phyloP scores from a whole-genome alignment of 2,329 filamentous ascomycete genomes.

The Ophiostoma sp. region DNA sequence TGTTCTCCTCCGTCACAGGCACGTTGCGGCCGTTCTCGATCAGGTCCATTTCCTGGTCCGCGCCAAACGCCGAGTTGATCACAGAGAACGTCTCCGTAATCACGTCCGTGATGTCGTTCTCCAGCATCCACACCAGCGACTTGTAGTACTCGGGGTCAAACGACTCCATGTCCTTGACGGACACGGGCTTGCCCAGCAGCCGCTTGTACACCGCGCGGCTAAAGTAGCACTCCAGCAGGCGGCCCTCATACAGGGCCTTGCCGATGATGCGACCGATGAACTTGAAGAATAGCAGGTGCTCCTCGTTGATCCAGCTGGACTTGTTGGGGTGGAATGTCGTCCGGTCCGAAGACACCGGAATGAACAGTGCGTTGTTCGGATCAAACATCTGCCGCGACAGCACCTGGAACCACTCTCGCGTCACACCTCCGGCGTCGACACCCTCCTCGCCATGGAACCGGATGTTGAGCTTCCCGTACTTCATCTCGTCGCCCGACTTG shows the following conservation, averaged over 20 bases:
- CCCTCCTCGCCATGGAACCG: constrained; percentile 96
- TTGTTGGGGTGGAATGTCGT: constrained; percentile 99
- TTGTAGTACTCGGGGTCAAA: constrained; percentile 99
- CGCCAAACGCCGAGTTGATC: constrained; percentile 90
- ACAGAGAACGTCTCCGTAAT: constrained; percentile 95
- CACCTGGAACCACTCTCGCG: constrained; percentile 98
- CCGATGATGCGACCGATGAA: constrained; percentile 98
- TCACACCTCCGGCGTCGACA: constrained; percentile 95
- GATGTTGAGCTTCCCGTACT: constrained; percentile 97
- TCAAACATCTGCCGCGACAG: constrained; percentile 98
- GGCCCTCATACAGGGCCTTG: constrained; percentile 93
- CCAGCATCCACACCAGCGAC: constrained; percentile 94
- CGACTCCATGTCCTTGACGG: constrained; percentile 98
- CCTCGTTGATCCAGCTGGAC: constrained; percentile 85
- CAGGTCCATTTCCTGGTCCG: constrained; percentile 79
- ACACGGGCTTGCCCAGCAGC: constrained; percentile 89
- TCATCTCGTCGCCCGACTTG: constrained; percentile 95
- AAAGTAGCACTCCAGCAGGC: constrained; percentile 96
- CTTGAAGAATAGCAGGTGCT: constrained; percentile 97
- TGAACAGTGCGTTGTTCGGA: constrained; percentile 93
- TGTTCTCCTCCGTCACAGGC: constrained; percentile 93
- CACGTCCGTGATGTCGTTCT: constrained; percentile 97
- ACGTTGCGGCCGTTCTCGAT: constrained; percentile 84
- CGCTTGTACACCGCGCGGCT: constrained; percentile 97
- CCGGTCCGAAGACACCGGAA: constrained; percentile 90